Evolutionary conservation across 352 stramenopile species (phyloP).

Genomic region (Halophytophthora polymorphica): DNA sequence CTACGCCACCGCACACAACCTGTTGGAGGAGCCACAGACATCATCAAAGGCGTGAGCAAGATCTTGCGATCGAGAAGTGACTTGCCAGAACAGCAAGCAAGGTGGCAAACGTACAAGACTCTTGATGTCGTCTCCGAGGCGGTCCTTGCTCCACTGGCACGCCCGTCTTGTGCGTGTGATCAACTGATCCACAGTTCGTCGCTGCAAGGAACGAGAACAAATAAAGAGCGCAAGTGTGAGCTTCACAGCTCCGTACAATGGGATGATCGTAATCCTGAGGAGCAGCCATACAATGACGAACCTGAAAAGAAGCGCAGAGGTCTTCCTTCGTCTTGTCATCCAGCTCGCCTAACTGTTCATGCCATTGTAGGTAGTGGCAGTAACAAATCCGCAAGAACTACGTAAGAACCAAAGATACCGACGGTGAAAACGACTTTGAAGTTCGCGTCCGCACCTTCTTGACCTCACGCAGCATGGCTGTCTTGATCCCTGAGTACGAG

Average conservation of each 20-base stretch:
- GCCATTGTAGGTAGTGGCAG: conserved; percentile 21
- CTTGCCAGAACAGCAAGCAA: not conserved
- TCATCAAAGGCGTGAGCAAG: not conserved
- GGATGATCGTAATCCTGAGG: not conserved
- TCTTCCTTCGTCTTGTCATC: conserved; percentile 69
- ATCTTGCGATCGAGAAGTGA: not conserved
- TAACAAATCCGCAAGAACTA: not conserved
- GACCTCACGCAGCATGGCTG: conserved; percentile 88
- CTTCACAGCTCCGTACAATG: no score
- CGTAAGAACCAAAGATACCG: not conserved
- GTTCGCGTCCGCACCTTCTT: conserved; percentile 33
- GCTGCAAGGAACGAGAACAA: conserved; percentile 12
- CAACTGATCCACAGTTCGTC: conserved; percentile 52
- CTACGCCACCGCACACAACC: conserved; percentile 96
- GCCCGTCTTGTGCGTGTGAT: conserved; percentile 82
- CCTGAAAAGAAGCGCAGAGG: conserved; percentile 94
- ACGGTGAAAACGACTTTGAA: not conserved
- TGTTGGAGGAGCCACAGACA: conserved; percentile 13
- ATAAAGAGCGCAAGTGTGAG: not conserved
- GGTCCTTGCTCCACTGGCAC: conserved; percentile 78
- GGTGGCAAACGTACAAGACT: conserved; percentile 57
- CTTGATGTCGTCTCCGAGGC: conserved; percentile 44
- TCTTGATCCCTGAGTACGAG: conserved; percentile 98
- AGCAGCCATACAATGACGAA: conserved; percentile 6
- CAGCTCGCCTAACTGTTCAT: conserved; percentile 47